Percentiles rank a stretch among this genome's conserved stretches.
These are phyloP conservation scores for Vaccinium myrtillus DNA, from an alignment of 148 eudicot species.

Conservation along the genomic window DNA sequence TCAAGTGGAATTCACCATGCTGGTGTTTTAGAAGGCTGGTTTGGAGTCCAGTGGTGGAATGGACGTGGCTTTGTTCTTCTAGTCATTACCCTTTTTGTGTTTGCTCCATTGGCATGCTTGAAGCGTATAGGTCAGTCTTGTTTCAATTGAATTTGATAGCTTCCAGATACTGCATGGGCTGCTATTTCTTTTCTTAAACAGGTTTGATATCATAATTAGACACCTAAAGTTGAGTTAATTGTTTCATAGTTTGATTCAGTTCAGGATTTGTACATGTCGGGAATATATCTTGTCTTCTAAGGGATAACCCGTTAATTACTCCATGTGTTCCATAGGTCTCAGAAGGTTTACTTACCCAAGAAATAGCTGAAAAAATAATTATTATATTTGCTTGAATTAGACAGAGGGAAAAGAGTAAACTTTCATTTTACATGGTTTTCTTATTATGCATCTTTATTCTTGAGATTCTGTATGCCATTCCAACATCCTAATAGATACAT, in stretches of 20 bases:
- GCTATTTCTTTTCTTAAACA: neutral
- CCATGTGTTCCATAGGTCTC: neutral
- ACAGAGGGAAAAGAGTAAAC: neutral
- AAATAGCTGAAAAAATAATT: neutral
- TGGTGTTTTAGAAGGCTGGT: slow-evolving; percentile 70
- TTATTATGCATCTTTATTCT: neutral
- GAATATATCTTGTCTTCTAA: neutral
- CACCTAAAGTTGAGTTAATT: neutral
- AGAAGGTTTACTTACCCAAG: neutral
- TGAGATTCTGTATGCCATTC: neutral
- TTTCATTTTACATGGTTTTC: neutral
- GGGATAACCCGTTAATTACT: neutral
- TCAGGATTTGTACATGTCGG: neutral
- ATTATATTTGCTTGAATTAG: neutral
- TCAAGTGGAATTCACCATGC: slow-evolving; percentile 59
- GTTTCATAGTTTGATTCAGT: neutral
- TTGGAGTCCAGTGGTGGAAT: slow-evolving; percentile 67
- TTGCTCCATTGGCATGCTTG: slow-evolving; percentile 66
- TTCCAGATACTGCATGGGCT: neutral
- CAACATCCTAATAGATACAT: neutral
- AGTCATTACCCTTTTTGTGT: slow-evolving; percentile 42
- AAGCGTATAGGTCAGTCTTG: slow-evolving; percentile 65
- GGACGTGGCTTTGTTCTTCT: slow-evolving; percentile 54
- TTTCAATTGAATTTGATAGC: neutral
- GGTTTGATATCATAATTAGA: neutral